Percentiles rank a stretch among this genome's conserved stretches.
Evolutionary conservation across 257 asterid species (phyloP).

Genomic region (Forsythia suspensa): DNA sequence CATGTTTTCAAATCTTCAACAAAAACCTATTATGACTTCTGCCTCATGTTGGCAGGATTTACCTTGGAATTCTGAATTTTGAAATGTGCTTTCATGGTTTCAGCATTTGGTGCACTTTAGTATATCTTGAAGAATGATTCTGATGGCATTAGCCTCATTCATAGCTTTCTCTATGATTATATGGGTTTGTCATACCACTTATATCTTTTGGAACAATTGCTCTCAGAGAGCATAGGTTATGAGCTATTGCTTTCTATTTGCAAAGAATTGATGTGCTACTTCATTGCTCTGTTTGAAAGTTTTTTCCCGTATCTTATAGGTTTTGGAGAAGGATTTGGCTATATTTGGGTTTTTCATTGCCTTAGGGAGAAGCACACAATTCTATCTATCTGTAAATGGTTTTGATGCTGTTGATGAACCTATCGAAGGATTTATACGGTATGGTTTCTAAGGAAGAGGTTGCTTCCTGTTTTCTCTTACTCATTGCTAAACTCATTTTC

Average conservation of each 20-base stretch:
- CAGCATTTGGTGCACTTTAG: slow-evolving; percentile 1
- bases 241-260: slow-evolving; percentile 12
- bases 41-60: slow-evolving; percentile 5
- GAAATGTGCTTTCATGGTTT: slow-evolving; percentile 14
- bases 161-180: not conserved
- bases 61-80: slow-evolving; percentile 1
- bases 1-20: too few relatives aligned
- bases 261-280: slow-evolving; percentile 14
- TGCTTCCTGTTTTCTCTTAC: slow-evolving; percentile 13
- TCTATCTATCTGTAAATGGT: slow-evolving; percentile 74
- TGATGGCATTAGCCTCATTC: slow-evolving; percentile 4
- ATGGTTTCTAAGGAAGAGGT: slow-evolving; percentile 24
- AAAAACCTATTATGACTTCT: slow-evolving; percentile 2
- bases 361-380: slow-evolving; percentile 86
- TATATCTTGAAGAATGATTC: not conserved
- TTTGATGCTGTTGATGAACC: slow-evolving; percentile 61
- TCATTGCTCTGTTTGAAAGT: slow-evolving; percentile 7
- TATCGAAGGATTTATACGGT: slow-evolving; percentile 84
- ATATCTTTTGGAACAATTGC: slow-evolving; percentile 4
- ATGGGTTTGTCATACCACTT: not conserved
- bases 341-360: slow-evolving; percentile 97
- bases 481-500: not conserved
- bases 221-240: slow-evolving; percentile 1
- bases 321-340: slow-evolving; percentile 90
- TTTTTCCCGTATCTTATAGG: slow-evolving; percentile 45